Evolutionary conservation across 2,329 filamentous ascomycete species (phyloP).

Genomic region (Colletotrichum sp.): DNA sequence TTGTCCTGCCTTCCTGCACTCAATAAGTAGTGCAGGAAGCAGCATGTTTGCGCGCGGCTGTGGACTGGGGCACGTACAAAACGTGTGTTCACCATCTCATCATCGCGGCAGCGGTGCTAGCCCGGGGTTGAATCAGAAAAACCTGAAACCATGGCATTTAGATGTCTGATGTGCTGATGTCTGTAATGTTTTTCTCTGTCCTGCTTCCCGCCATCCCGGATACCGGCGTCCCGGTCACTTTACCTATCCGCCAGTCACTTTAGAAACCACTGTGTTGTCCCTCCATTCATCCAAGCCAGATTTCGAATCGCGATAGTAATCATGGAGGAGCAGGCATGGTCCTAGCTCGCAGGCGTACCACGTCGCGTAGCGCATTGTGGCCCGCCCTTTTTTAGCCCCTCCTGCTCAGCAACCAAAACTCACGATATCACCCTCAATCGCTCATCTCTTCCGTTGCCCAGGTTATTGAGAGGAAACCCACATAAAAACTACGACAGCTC

Average conservation of each 20-base stretch:
- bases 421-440: background rate
- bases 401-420: conserved; percentile 1
- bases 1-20: background rate
- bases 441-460: background rate
- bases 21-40: background rate
- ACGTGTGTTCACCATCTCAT: conserved; percentile 6
- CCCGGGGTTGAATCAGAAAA: background rate
- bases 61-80: background rate
- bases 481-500: background rate
- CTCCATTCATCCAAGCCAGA: background rate
- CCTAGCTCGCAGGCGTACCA: conserved; percentile 3
- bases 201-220: background rate
- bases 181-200: background rate
- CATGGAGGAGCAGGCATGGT: background rate
- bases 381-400: background rate
- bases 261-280: background rate
- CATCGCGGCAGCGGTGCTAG: background rate
- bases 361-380: background rate
- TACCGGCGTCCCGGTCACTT: background rate
- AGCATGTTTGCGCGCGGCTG: background rate
- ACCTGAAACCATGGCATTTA: conserved; percentile 12
- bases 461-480: background rate
- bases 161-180: background rate
- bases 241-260: background rate
- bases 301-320: background rate